Evolutionary conservation across 2,329 filamentous ascomycete genomes (phyloP), one percentile per base, ranked within the genome.

Genomic region (Pseudopithomyces chartarum): DNA sequence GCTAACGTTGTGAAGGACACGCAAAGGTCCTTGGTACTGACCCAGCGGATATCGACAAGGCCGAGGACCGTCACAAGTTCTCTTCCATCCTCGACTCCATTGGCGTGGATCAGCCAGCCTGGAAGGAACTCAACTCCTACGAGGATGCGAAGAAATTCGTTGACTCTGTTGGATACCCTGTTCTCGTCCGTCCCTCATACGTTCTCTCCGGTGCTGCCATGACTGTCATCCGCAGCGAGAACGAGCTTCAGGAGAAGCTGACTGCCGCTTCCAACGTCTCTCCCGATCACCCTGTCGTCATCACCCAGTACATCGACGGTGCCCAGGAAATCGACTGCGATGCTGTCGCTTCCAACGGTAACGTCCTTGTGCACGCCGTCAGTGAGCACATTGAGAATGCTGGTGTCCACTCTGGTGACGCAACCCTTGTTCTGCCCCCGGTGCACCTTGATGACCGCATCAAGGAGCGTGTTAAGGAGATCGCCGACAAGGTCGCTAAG

Each of bases 1-100:
- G 15, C 38, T 40, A 19, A 40, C n/a, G 15, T 4, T n/a, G 13
- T 17, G 17, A 40, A 40, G 38, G 38, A 15, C 89, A 90, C 57
- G 94, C 94, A 56, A 93, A 92, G 59, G 87, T 99, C 53, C 87
- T 99, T 7, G 95, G 95, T 67, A 99, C 95, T 0, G 86, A 98
- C 70, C 95, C 95, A 36, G 84, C 88, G 71, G 92, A 98, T 71
- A 99, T 99, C 65, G 95, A 99, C 84, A 96, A 93, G 82, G 95
- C 95, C 45, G 95, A 99, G 79, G 93, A 99, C 76, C 88, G 95
- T 73, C 93, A 98, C 78, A 98, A 99, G 79, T 99, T 99, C 83
- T 97, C 94, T 20, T 90, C 93, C 70, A 98, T 98, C 62, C 85
- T 99, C 44, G 95, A 99, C 77, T 96, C 91, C 76, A 97, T 98